phyloP scores from a whole-genome alignment of 148 eudicot species.

The Salicornia ramosissima region DNA sequence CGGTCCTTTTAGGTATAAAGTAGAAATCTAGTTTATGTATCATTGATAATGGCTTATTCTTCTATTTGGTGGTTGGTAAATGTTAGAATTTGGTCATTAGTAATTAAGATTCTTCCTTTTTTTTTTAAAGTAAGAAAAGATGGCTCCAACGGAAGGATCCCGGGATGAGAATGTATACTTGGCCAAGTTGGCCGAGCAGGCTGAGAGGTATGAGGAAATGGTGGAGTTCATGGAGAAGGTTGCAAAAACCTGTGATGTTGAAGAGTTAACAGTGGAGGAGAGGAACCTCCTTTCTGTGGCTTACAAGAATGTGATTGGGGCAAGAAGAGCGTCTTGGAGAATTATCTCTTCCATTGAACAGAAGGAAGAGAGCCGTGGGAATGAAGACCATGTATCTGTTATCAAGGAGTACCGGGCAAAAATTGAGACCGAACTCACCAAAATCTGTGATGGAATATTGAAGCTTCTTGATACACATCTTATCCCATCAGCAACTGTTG shows the following conservation, averaged over 20 bases:
- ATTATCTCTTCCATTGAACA: constrained; percentile 36
- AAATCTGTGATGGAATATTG: constrained; percentile 38
- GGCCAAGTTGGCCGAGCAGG: constrained; percentile 42
- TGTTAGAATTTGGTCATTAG: background rate
- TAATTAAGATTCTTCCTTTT: background rate
- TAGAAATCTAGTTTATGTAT: constrained; percentile 2
- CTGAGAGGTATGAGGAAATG: constrained; percentile 40
- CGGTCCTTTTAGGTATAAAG: background rate
- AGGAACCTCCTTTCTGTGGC: constrained; percentile 44
- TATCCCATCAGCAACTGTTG: constrained; percentile 26
- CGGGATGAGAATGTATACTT: constrained; percentile 35
- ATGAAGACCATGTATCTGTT: constrained; percentile 32
- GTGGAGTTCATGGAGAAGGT: constrained; percentile 44
- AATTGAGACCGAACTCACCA: constrained; percentile 32
- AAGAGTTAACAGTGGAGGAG: constrained; percentile 37
- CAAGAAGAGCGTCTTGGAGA: constrained; percentile 39
- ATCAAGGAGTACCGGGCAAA: constrained; percentile 33
- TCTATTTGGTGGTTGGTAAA: background rate
- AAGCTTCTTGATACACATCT: constrained; percentile 37
- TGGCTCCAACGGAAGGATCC: constrained; percentile 29
- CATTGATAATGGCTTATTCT: background rate
- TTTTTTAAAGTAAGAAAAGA: constrained; percentile 17
- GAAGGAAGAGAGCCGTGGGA: constrained; percentile 43
- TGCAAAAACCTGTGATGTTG: constrained; percentile 24
- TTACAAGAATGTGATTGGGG: constrained; percentile 38